These are phyloP conservation scores for Kurtzmaniella quercitrusa DNA, from an alignment of 1,139 yeast genomes.

Conservation along the genomic window DNA sequence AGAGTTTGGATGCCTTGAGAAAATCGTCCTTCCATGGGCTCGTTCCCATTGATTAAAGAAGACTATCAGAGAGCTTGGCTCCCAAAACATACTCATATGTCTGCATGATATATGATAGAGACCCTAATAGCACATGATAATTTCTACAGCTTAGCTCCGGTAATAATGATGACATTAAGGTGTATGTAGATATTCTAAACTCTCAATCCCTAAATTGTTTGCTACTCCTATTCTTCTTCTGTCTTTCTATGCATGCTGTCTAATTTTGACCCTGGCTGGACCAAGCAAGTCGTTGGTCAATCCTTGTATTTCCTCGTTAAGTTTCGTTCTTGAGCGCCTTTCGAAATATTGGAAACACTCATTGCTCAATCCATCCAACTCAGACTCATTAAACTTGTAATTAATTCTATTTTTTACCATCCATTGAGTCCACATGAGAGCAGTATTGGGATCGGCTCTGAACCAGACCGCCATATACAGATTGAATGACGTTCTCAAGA, in stretches of 20 bases:
- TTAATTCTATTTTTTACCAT: neutral
- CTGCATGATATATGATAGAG: too few relatives aligned
- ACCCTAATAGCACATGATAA: too few relatives aligned
- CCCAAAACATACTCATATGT: too few relatives aligned
- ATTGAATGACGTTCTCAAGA: slow-evolving; percentile 3
- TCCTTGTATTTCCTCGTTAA: neutral
- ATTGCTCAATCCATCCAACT: neutral
- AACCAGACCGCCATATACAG: slow-evolving; percentile 5
- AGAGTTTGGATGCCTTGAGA: slow-evolving; percentile 12
- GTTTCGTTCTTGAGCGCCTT: neutral
- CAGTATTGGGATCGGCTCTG: slow-evolving; percentile 3
- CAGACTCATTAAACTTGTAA: neutral
- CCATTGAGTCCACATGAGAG: slow-evolving; percentile 3
- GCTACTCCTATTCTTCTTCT: too few relatives aligned
- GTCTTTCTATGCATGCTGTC: neutral
- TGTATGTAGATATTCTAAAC: too few relatives aligned
- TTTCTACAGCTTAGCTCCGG: too few relatives aligned
- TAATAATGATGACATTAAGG: too few relatives aligned
- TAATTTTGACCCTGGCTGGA: slow-evolving; percentile 1
- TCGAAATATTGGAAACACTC: neutral
- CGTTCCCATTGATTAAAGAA: neutral
- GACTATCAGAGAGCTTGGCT: too few relatives aligned
- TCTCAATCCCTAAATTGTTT: too few relatives aligned
- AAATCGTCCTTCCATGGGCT: neutral
- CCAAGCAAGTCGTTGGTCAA: neutral